Evolutionary conservation across 495 filamentous ascomycete genomes (phyloP).

Genomic region (Aspergillus avenaceus): DNA sequence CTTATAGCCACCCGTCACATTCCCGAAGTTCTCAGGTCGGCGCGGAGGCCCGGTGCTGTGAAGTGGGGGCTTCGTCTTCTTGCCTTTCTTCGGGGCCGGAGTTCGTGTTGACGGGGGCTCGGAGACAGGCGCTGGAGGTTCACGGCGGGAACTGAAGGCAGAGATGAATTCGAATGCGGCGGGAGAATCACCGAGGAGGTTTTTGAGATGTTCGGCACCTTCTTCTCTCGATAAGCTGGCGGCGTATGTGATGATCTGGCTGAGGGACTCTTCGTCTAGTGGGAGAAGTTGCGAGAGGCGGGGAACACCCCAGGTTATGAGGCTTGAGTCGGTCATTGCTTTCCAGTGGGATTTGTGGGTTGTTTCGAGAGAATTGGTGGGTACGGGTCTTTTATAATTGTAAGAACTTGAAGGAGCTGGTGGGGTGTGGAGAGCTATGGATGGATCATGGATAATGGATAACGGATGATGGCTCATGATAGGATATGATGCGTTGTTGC

Average conservation of each 20-base stretch:
- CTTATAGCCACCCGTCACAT: constrained; percentile 53
- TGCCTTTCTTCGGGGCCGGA: constrained; percentile 36
- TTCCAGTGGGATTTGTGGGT: not conserved
- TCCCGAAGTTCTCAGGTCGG: constrained; percentile 54
- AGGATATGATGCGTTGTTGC: too few species aligned
- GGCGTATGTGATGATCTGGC: constrained; percentile 78
- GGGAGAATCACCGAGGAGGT: constrained; percentile 81
- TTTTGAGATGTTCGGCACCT: constrained; percentile 78
- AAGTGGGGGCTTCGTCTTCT: constrained; percentile 54
- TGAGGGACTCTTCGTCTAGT: constrained; percentile 76
- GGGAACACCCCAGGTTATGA: constrained; percentile 53
- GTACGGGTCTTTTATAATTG: too few species aligned
- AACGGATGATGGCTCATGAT: too few species aligned
- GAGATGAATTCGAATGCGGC: constrained; percentile 88
- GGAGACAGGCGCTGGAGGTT: constrained; percentile 31
- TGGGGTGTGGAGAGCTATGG: not conserved
- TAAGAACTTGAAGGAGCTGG: not conserved
- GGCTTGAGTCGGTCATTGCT: constrained; percentile 15
- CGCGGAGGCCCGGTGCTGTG: constrained; percentile 59
- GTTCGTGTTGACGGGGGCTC: constrained; percentile 8
- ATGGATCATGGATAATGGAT: not conserved
- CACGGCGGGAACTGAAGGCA: constrained; percentile 74
- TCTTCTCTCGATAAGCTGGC: constrained; percentile 65
- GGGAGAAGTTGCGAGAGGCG: constrained; percentile 76
- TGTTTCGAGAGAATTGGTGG: not conserved